Evolutionary conservation across 371 early-diverging fungal genomes (phyloP), one percentile per base, ranked within the genome.

Genomic region (Circinella umbellata): DNA sequence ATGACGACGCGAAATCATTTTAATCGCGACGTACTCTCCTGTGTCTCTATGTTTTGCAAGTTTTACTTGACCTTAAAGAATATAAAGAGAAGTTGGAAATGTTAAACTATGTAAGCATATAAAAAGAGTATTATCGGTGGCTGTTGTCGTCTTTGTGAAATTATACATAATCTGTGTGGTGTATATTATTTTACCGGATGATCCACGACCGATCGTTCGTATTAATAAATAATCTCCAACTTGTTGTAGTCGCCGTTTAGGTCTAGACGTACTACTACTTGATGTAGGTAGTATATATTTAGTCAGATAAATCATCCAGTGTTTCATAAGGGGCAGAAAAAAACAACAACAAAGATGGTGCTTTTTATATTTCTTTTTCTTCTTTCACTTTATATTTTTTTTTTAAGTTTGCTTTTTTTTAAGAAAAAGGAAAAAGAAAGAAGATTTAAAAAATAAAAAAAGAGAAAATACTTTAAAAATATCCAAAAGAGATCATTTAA

Each of bases 11-110:
- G 80, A 62, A 15, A 83, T 79, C 54, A 79, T 77, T 47, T 83
- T 83, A 60, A 83, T 79, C 4, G 83, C 83, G 11, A 80, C 83
- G 63, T 72, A 71, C 36, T 73, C 65, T 27, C 80, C 81, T 13
- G 76, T 77, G 7, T 38, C n/a, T 49, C 75, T 76, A 66, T 83
- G 79, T 15, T 76, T 71, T 35, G 78, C 83, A 34, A 83, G 66
- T 49, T 79, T 79, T 7, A 83, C 83, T 38, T 66, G 68, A 6
- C 83, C 83, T 82, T 36, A 20, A 49, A 60, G 14, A 64, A 39
- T 9, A 8, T 20, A 57, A 34, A 46, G 17, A 27, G 39, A 34
- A 39, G 14, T 47, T n/a, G n/a, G n/a, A n/a, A n/a, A n/a, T n/a
- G n/a, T n/a, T n/a, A n/a, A n/a, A n/a, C n/a, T n/a, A n/a, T n/a